Base-by-base conservation (phyloP, 331 rosid species). In the Malus hybrid region DNA sequence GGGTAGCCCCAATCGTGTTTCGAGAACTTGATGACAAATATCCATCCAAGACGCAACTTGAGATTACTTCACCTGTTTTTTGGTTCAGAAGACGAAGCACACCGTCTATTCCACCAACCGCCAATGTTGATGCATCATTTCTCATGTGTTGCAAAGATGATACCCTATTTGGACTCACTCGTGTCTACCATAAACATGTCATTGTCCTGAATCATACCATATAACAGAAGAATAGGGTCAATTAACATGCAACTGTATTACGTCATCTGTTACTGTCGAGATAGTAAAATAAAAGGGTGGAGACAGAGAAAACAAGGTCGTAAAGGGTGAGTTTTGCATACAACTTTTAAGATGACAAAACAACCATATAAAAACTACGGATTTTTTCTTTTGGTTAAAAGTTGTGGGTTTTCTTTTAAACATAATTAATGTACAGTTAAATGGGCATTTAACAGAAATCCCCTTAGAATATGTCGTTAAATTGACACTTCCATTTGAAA, bases 61-160 rank as follows among this genome's bases (percentile, higher is more conserved):
- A 73, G 73, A 83, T 73, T 67, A 87, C 57, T 19, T 69, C 76
- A 34, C 99, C 97, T 33, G 96, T 82, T 77, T 85, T 83, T 78
- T 87, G 99, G 79, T 92, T 80, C 76, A 88, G 31, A 54, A 92
- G 31, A 22, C 97, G 80, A 16, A 94, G 79, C 64, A 93, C 79
- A 6, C 97, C 97, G 52, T 91, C 97, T 60, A 87, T 83, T 78
- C 97, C 99, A 20, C 99, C 97, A 78, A 90, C 32, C 7, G 10
- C 39, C 39, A 34, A 34, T 9, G 39, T 34, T 2, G 39, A 34
- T 34, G 39, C 39, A 34, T 34, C 10, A 34, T 34, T 33, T 34
- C 39, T 34, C 39, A 34, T 34, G 39, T 7, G 39, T 6, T 34
- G 32, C 32, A 29, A 1, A 13, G 97, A 87, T 81, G 86, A 88